Conservation (phyloP, 495 filamentous ascomycete species). For the Aspergillus panamensis region DNA sequence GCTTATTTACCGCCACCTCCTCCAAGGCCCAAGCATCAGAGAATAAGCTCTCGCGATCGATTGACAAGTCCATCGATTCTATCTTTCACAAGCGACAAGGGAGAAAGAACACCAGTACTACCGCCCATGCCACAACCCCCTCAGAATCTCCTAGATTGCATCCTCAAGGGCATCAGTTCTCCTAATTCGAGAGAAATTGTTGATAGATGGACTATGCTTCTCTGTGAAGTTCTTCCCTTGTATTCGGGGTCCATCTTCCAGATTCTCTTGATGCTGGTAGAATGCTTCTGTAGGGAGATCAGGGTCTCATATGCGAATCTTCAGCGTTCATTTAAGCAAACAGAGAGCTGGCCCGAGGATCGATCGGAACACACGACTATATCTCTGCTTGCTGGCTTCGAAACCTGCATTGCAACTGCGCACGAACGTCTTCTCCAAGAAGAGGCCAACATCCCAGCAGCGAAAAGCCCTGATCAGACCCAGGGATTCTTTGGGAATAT, state of each 20-base stretch:
- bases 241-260: slow-evolving; percentile 83
- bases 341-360: slow-evolving; percentile 42
- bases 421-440: slow-evolving; percentile 80
- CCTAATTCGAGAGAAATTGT: slow-evolving; percentile 69
- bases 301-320: slow-evolving; percentile 63
- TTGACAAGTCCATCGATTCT: slow-evolving; percentile 46
- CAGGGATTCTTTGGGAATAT: slow-evolving; percentile 96
- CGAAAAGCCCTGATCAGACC: slow-evolving; percentile 78
- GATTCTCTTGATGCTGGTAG: slow-evolving; percentile 82
- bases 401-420: slow-evolving; percentile 81
- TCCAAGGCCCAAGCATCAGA: slow-evolving; percentile 38
- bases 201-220: slow-evolving; percentile 85
- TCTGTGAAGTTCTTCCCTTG: slow-evolving; percentile 79
- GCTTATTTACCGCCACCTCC: slow-evolving; percentile 37
- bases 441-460: slow-evolving; percentile 60
- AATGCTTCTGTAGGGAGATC: slow-evolving; percentile 79
- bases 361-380: slow-evolving; percentile 53
- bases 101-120: slow-evolving; percentile 34
- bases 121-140: slow-evolving; percentile 55
- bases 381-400: slow-evolving; percentile 79
- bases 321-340: slow-evolving; percentile 45
- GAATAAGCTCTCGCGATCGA: slow-evolving; percentile 44
- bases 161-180: slow-evolving; percentile 78
- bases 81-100: slow-evolving; percentile 47
- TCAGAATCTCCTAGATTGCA: slow-evolving; percentile 70